Evolutionary conservation across 2,329 filamentous ascomycete genomes (phyloP), one percentile per base, ranked within the genome.

Genomic region (Chaetomium sp.): DNA sequence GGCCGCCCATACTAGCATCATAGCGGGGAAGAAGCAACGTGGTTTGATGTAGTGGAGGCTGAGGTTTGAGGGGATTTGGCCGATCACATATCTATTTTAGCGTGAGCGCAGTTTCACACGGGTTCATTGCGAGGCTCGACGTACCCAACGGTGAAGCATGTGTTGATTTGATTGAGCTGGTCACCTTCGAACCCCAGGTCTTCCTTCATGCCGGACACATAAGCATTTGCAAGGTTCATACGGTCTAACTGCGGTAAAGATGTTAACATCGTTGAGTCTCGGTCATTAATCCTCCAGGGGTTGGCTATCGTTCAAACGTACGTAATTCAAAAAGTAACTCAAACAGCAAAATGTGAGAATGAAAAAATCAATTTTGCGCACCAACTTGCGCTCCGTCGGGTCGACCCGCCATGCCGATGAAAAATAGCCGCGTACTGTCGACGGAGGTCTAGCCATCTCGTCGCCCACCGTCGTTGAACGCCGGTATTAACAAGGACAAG

Each of bases 291-390:
- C 9, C 37, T 9, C 37, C 9, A 9, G 12, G 8, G 12, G 12
- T 40, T 40, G 37, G 37, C 9, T 12, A 9, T 40, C 37, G 9
- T 12, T 40, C 37, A 40, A 36, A 53, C 76, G 38, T 62, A 78
- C 76, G 59, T 80, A 80, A 63, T 80, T 80, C 61, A 77, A 70
- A 54, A 81, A 76, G 63, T 80, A 81, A 61, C 74, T 77, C 49
- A 85, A 64, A 63, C 81, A 85, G 67, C 82, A 85, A 63, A 85
- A 85, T 0, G 79, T 82, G 45, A 85, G 67, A 61, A 85, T 84
- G 69, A 84, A 85, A 62, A 84, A 84, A 65, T 85, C 82, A 48
- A 84, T 79, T 69, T 81, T 84, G 42, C 72, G 74, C 5, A 85
- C 70, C 35, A 84, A 68, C 56, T 71, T 72, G 36, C 69, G 67